A percentile compares a stretch with the other conserved stretches of the same genome.
These are phyloP conservation scores for Onygena corvina DNA, from an alignment of 2,329 filamentous ascomycete species.

Conservation along the genomic window DNA sequence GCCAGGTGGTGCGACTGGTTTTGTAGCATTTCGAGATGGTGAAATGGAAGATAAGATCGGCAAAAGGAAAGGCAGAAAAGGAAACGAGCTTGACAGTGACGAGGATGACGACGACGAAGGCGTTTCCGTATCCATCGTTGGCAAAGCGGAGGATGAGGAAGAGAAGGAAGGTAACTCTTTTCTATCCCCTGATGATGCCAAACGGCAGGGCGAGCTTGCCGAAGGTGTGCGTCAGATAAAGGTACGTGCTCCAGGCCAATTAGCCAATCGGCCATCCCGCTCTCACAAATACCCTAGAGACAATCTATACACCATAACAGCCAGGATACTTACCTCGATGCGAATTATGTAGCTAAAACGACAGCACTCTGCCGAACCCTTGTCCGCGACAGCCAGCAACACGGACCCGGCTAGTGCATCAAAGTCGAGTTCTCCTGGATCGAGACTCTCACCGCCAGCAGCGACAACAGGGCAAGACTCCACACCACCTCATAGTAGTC, in stretches of 20 bases:
- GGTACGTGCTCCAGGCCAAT: slow-evolving; percentile 38
- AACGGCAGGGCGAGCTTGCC: slow-evolving; percentile 48
- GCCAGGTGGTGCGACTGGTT: slow-evolving; percentile 75
- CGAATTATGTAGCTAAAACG: slow-evolving; percentile 46
- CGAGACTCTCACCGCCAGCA: slow-evolving; percentile 28
- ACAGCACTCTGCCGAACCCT: slow-evolving; percentile 50
- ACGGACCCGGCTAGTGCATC: slow-evolving; percentile 30
- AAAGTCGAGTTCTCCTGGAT: slow-evolving; percentile 30
- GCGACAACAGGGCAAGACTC: slow-evolving; percentile 23
- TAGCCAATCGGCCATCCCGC: neutral
- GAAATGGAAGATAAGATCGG: slow-evolving; percentile 45
- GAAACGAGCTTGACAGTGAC: slow-evolving; percentile 63
- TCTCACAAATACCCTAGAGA: neutral
- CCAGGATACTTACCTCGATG: neutral
- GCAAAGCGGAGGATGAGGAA: slow-evolving; percentile 52
- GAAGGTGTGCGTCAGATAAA: slow-evolving; percentile 56
- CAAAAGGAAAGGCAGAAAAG: slow-evolving; percentile 45
- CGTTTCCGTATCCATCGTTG: slow-evolving; percentile 48
- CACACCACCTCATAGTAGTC: slow-evolving; percentile 24
- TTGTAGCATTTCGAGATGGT: slow-evolving; percentile 72
- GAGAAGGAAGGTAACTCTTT: slow-evolving; percentile 36
- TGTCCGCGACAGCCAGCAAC: slow-evolving; percentile 27
- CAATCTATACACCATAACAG: neutral
- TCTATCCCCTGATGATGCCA: slow-evolving; percentile 51
- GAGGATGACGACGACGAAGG: slow-evolving; percentile 59